Evolutionary conservation across 1,139 yeast genomes (phyloP), one percentile per base, ranked within the genome.

Genomic region (Pichia sp.): DNA sequence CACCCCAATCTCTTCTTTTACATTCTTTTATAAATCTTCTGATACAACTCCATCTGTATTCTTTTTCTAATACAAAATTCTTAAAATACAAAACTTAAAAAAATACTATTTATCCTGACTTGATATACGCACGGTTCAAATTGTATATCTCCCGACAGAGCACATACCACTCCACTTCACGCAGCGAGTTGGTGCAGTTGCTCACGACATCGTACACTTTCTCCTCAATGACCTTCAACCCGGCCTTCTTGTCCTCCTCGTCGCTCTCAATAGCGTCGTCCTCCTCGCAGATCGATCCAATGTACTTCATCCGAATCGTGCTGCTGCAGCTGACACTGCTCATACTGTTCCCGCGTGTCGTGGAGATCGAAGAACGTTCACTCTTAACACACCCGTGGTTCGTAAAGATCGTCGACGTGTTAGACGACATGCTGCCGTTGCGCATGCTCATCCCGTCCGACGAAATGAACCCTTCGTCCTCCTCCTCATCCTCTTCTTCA

Each of bases 161-260:
- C n/a, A 86, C 75, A 61, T 81, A 86, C 98, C 98, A 91, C 61
- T 90, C 96, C 41, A 88, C 83, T 54, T 83, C 90, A 33, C 95
- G 17, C 7, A 39, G 7, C 14, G 37, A 18, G 7, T 34, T 21
- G 6, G 8, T 17, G 14, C 8, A 32, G 30, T 47, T 47, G 14
- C 48, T 47, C 9, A 44, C 21, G 31, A 47, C 46, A 20, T 42
- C 45, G 35, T 45, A 42, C 9, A 30, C 41, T 22, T 17, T 33
- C 8, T n/a, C 28, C n/a, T n/a, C n/a, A n/a, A n/a, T n/a, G n/a
- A n/a, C n/a, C n/a, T n/a, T n/a, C n/a, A n/a, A n/a, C n/a, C n/a
- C n/a, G n/a, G n/a, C n/a, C n/a, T n/a, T n/a, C n/a, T n/a, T n/a
- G n/a, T n/a, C n/a, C n/a, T n/a, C n/a, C n/a, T n/a, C n/a, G n/a